These are phyloP conservation scores for Pyrus betulifolia DNA, from an alignment of 306 rosid genomes.

Conservation along the genomic window DNA sequence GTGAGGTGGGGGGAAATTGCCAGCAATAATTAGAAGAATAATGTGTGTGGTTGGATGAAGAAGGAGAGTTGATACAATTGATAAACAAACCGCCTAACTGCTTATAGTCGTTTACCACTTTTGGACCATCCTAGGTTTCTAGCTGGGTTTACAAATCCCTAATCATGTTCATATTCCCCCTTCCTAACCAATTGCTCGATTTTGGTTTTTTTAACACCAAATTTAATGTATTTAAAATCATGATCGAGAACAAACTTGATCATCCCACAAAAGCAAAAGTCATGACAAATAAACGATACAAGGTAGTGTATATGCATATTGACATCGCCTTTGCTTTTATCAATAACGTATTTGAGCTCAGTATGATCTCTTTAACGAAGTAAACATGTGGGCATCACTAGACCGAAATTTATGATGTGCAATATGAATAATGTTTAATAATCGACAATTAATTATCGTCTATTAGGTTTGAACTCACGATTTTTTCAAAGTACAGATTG, in stretches of 20 bases:
- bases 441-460: background rate
- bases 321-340: too few relatives aligned
- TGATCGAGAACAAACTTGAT: background rate
- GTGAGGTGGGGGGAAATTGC: slow-evolving; percentile 18
- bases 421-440: too few relatives aligned
- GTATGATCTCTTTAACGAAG: background rate
- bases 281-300: background rate
- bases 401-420: background rate
- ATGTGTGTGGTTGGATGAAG: slow-evolving; percentile 13
- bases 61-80: background rate
- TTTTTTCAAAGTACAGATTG: background rate
- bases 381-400: background rate
- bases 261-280: too few relatives aligned
- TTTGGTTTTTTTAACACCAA: background rate
- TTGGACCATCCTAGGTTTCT: background rate
- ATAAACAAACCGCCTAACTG: slow-evolving; percentile 1
- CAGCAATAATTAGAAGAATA: slow-evolving; percentile 39
- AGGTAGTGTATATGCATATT: background rate
- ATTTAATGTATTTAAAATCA: background rate
- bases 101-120: background rate
- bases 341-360: background rate
- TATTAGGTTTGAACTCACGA: background rate
- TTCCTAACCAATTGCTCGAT: background rate
- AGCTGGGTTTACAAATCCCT: background rate
- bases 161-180: background rate